These are phyloP conservation scores for Metschnikowia bowlesiae DNA, from an alignment of 805 yeast species.

Conservation along the genomic window DNA sequence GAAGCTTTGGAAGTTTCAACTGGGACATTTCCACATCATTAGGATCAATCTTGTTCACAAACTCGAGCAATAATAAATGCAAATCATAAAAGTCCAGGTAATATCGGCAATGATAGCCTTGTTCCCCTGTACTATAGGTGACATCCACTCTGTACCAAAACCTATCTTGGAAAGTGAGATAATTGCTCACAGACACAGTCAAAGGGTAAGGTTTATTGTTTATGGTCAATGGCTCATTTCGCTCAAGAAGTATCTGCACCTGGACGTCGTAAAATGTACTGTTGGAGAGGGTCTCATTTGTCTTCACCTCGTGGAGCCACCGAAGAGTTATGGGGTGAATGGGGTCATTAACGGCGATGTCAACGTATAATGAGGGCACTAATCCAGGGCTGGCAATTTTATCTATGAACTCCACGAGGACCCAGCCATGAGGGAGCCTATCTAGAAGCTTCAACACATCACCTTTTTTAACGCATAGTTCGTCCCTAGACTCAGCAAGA, in stretches of 20 bases:
- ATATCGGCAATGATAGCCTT: conserved; percentile 42
- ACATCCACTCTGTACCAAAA: conserved; percentile 51
- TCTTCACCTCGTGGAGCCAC: conserved; percentile 28
- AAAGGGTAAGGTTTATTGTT: conserved; percentile 31
- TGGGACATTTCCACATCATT: background rate
- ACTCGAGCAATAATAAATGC: conserved; percentile 31
- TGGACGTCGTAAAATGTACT: conserved; percentile 25
- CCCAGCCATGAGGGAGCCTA: conserved; percentile 50
- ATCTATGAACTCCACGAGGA: conserved; percentile 52
- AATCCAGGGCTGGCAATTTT: conserved; percentile 44
- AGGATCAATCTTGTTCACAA: conserved; percentile 3
- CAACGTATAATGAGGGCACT: conserved; percentile 48
- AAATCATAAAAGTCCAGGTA: conserved; percentile 50
- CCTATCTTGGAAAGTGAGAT: conserved; percentile 37
- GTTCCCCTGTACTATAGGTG: conserved; percentile 29
- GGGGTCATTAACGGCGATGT: conserved; percentile 41
- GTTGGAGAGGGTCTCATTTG: conserved; percentile 1
- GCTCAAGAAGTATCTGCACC: conserved; percentile 21
- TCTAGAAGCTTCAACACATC: conserved; percentile 50
- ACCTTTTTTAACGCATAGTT: conserved; percentile 45
- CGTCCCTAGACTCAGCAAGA: conserved; percentile 40
- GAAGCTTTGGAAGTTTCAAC: conserved; percentile 36
- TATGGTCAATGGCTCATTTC: conserved; percentile 22
- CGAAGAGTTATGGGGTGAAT: conserved; percentile 33
- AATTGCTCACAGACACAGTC: conserved; percentile 37